A percentile compares a stretch with the other conserved stretches of the same genome.
phyloP scores from a whole-genome alignment of 148 eudicot species.

The Camellia japonica region DNA sequence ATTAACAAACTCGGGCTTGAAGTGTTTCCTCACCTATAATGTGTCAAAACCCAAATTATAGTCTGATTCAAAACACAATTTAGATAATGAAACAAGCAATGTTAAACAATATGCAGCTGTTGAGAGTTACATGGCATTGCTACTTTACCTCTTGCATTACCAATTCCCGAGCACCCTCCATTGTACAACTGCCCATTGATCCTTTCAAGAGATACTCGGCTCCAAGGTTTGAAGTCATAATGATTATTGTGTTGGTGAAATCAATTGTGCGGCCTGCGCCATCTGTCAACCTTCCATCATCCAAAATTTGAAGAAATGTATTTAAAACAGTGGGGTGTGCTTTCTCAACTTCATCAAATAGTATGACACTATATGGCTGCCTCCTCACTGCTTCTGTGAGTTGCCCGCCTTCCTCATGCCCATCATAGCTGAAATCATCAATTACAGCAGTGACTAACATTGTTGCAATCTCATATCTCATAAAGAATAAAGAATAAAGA shows the following conservation, averaged over 20 bases:
- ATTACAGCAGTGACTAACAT: neutral
- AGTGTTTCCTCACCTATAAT: conserved; percentile 69
- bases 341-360: conserved; percentile 90
- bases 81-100: neutral
- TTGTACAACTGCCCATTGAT: conserved; percentile 59
- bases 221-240: conserved; percentile 93
- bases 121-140: neutral
- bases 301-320: conserved; percentile 81
- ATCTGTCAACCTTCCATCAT: conserved; percentile 90
- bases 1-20: conserved; percentile 77
- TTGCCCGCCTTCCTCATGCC: conserved; percentile 95
- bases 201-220: conserved; percentile 78
- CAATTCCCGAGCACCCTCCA: conserved; percentile 67
- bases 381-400: conserved; percentile 90
- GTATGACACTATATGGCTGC: conserved; percentile 72
- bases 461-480: too few relatives aligned
- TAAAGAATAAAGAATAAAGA: too few relatives aligned
- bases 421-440: conserved; percentile 53
- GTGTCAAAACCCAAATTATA: neutral
- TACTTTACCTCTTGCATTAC: conserved; percentile 75
- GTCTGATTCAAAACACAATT: neutral
- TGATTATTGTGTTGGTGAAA: conserved; percentile 76
- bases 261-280: conserved; percentile 90
- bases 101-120: too few relatives aligned
- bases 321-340: conserved; percentile 76